A percentile compares a stretch with the other conserved stretches of the same genome.
Conservation (phyloP, 352 stramenopile species). For the Globisporangium perplexum region DNA sequence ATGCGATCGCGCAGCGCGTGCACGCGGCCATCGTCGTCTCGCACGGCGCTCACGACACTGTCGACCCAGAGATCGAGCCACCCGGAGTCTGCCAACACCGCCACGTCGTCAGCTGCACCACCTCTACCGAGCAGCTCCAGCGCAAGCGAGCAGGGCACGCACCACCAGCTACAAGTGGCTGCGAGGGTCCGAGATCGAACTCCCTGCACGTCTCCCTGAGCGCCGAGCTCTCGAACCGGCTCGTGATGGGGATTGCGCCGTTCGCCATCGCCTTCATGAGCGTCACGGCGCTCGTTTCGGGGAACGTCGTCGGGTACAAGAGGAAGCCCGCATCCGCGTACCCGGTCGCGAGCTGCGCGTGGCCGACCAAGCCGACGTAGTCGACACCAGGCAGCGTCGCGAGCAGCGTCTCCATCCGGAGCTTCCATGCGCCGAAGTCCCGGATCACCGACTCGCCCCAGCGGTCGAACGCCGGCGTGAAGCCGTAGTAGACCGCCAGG, state of each 20-base stretch:
- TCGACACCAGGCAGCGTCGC: constrained; percentile 37
- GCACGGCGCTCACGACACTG: constrained; percentile 35
- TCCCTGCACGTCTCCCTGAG: constrained; percentile 51
- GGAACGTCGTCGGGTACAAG: constrained; percentile 87
- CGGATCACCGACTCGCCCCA: constrained; percentile 40
- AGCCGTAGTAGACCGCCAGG: constrained; percentile 88
- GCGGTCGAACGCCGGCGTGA: constrained; percentile 67
- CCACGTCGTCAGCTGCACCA: background rate
- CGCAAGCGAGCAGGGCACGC: background rate
- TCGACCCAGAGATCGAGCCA: constrained; percentile 55
- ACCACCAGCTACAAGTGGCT: background rate
- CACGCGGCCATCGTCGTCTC: constrained; percentile 17
- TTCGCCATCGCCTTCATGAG: constrained; percentile 91
- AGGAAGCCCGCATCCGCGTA: constrained; percentile 84
- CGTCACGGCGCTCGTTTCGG: constrained; percentile 90
- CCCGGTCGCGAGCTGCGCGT: constrained; percentile 55
- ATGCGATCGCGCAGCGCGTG: constrained; percentile 33
- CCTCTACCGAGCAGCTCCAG: background rate
- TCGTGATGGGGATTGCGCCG: constrained; percentile 89
- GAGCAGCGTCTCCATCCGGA: constrained; percentile 28
- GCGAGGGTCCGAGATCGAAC: constrained; percentile 78
- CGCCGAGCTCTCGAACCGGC: constrained; percentile 50
- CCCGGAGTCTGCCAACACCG: background rate
- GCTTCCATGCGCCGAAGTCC: constrained; percentile 61
- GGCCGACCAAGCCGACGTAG: constrained; percentile 79